Evolutionary conservation across 2,329 filamentous ascomycete species (phyloP).

Genomic region (Hypoxylon sp.): DNA sequence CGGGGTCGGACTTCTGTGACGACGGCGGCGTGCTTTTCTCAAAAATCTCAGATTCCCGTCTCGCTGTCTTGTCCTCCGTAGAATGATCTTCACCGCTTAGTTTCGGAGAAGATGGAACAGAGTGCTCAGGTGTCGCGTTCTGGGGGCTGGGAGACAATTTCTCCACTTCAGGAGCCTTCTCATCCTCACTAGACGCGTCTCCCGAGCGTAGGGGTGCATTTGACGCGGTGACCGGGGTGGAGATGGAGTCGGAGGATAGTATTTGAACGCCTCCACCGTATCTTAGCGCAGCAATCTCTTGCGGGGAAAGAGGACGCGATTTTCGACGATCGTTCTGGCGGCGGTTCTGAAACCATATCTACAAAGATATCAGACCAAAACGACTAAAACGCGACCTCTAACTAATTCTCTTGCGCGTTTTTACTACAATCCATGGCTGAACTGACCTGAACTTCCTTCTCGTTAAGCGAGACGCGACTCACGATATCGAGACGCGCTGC

Average conservation of each 20-base stretch:
- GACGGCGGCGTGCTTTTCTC: constrained; percentile 46
- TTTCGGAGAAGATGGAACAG: constrained; percentile 47
- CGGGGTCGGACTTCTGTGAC: constrained; percentile 47
- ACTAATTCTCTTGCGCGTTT: background rate
- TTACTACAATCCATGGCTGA: constrained; percentile 30
- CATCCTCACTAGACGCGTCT: constrained; percentile 38
- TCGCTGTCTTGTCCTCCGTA: constrained; percentile 23
- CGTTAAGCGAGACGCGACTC: constrained; percentile 86
- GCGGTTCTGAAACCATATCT: constrained; percentile 99
- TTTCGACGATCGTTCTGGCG: constrained; percentile 93
- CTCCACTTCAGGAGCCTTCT: constrained; percentile 40
- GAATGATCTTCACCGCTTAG: constrained; percentile 20
- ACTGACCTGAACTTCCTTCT: constrained; percentile 96
- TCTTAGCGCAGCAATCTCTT: constrained; percentile 77
- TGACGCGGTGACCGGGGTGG: constrained; percentile 43
- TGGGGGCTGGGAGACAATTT: constrained; percentile 41
- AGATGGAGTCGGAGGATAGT: constrained; percentile 62
- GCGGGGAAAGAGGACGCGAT: constrained; percentile 83
- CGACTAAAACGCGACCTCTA: constrained; percentile 15
- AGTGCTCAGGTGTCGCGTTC: constrained; percentile 44
- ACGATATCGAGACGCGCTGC: constrained; percentile 87
- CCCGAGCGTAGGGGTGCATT: constrained; percentile 38
- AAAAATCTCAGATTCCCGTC: constrained; percentile 36
- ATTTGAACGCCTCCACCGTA: constrained; percentile 67
- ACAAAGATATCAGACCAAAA: constrained; percentile 45